phyloP scores from a whole-genome alignment of 2,329 filamentous ascomycete species.

The Aspergillus costaricaensis region DNA sequence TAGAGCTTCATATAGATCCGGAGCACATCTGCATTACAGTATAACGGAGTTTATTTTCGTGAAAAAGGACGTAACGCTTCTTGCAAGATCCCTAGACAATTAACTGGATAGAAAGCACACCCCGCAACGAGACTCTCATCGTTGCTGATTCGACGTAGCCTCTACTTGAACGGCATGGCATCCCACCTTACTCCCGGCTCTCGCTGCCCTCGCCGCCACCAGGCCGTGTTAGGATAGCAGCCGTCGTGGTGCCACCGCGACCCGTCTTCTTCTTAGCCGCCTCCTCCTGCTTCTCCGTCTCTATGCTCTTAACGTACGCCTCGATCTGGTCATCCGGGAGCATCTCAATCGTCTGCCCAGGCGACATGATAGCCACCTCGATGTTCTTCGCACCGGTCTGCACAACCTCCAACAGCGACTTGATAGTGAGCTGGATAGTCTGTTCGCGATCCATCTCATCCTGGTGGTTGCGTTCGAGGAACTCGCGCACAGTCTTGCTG shows the following conservation, averaged over 20 bases:
- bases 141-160: conserved; percentile 18
- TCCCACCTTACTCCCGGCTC: conserved; percentile 13
- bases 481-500: conserved; percentile 98
- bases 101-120: conserved; percentile 11
- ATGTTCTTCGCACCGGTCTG: conserved; percentile 99
- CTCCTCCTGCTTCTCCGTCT: conserved; percentile 99
- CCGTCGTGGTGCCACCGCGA: conserved; percentile 48
- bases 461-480: conserved; percentile 98
- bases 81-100: conserved; percentile 16
- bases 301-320: conserved; percentile 96
- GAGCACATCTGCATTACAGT: not conserved
- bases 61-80: conserved; percentile 16
- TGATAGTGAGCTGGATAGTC: conserved; percentile 95
- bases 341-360: conserved; percentile 88
- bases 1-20: not conserved
- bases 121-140: conserved; percentile 19
- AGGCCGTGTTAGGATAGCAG: conserved; percentile 69
- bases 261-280: conserved; percentile 95
- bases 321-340: conserved; percentile 95
- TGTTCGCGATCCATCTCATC: conserved; percentile 95
- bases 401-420: conserved; percentile 95
- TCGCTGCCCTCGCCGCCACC: conserved; percentile 46
- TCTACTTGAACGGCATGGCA: not conserved
- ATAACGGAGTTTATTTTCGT: conserved; percentile 11
- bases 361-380: conserved; percentile 97